A percentile compares a stretch with the other conserved stretches of the same genome.
Evolutionary conservation across 2,329 filamentous ascomycete species (phyloP).

Genomic region (Diaporthe sp.): DNA sequence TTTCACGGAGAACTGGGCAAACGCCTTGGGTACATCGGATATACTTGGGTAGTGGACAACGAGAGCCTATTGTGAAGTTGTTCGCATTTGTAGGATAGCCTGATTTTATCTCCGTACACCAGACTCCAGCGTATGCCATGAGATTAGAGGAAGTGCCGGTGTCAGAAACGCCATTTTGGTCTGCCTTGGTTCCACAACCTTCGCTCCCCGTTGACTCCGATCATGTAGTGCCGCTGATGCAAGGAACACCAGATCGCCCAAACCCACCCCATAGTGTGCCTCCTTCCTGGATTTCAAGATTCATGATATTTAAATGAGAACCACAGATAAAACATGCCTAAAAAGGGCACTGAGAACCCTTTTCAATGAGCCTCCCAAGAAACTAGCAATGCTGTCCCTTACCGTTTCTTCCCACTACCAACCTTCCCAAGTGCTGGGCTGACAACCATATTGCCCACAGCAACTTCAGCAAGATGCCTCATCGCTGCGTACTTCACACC

Average conservation of each 20-base stretch:
- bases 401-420: constrained; percentile 22
- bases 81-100: neutral
- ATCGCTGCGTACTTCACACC: constrained; percentile 46
- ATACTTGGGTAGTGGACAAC: neutral
- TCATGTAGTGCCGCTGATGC: neutral
- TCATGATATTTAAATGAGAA: neutral
- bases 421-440: constrained; percentile 38
- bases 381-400: neutral
- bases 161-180: neutral
- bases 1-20: neutral
- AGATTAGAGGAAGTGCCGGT: neutral
- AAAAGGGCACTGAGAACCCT: neutral
- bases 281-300: neutral
- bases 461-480: constrained; percentile 44
- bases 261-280: neutral
- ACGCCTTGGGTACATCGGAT: neutral
- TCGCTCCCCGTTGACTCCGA: neutral
- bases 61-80: neutral
- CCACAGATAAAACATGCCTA: too few species aligned
- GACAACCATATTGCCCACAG: constrained; percentile 42
- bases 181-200: neutral
- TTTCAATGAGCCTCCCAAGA: too few species aligned
- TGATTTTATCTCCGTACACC: neutral
- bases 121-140: neutral
- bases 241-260: neutral